A percentile compares a stretch with the other conserved stretches of the same genome.
Conservation (phyloP, 306 rosid genomes). For the Quercus agrifolia region DNA sequence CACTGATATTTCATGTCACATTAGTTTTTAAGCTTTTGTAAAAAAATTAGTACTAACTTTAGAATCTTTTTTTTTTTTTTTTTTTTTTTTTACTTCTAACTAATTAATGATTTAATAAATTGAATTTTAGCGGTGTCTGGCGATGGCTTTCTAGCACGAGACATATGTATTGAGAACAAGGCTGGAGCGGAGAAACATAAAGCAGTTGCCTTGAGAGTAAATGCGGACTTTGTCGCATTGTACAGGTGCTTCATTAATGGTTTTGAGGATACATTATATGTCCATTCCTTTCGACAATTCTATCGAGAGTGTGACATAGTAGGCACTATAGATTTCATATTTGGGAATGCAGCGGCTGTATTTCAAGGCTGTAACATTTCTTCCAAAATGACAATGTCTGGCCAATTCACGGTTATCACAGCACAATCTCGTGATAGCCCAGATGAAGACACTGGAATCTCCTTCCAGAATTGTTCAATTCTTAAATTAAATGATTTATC, state of each 20-base stretch:
- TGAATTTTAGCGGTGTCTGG: slow-evolving; percentile 56
- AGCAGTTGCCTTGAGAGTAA: slow-evolving; percentile 72
- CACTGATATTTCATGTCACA: too few relatives aligned
- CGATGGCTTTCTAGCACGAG: slow-evolving; percentile 75
- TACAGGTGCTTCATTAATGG: slow-evolving; percentile 55
- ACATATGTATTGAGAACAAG: slow-evolving; percentile 55
- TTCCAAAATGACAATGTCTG: slow-evolving; percentile 49
- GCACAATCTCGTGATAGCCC: slow-evolving; percentile 62
- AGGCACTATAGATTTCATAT: slow-evolving; percentile 75
- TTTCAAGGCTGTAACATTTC: slow-evolving; percentile 54
- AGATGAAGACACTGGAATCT: slow-evolving; percentile 67
- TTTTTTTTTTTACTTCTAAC: too few relatives aligned
- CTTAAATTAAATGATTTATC: slow-evolving; percentile 42
- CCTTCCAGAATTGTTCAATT: slow-evolving; percentile 69
- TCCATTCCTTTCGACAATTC: slow-evolving; percentile 76
- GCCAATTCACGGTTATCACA: slow-evolving; percentile 61
- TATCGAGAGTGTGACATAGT: slow-evolving; percentile 70
- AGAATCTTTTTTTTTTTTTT: too few relatives aligned
- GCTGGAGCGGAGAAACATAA: slow-evolving; percentile 70
- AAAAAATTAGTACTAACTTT: too few relatives aligned
- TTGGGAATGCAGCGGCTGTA: slow-evolving; percentile 75
- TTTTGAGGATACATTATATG: slow-evolving; percentile 65
- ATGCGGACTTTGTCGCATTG: slow-evolving; percentile 64
- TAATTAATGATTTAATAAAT: too few relatives aligned
- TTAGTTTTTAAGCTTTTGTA: too few relatives aligned